Percentiles rank a stretch among this genome's conserved stretches.
Conservation (phyloP, 352 stramenopile genomes). For the Globisporangium splendens region DNA sequence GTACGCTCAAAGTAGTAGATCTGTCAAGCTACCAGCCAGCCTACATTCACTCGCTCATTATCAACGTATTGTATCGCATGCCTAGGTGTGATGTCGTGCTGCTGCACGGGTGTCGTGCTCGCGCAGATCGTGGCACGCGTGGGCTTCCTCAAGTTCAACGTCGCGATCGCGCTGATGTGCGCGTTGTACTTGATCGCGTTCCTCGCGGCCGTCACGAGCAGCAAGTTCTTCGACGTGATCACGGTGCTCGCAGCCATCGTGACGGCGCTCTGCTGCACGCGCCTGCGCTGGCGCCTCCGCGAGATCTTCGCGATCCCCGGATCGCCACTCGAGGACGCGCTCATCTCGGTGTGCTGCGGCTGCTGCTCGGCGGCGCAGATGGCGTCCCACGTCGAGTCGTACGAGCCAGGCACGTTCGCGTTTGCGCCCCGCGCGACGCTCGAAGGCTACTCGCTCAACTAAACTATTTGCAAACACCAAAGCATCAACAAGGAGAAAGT, state of each 20-base stretch:
- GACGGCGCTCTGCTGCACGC: constrained; percentile 33
- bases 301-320: constrained; percentile 62
- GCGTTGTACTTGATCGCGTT: constrained; percentile 51
- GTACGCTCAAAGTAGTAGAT: constrained; percentile 19
- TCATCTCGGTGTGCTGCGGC: constrained; percentile 51
- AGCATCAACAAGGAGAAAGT: too few relatives aligned
- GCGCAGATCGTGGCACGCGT: constrained; percentile 61
- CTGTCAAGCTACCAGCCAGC: too few relatives aligned
- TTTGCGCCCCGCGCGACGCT: constrained; percentile 66
- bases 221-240: constrained; percentile 49
- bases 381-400: constrained; percentile 77
- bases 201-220: constrained; percentile 23
- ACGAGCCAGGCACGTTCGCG: constrained; percentile 55
- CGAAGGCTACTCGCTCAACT: constrained; percentile 55
- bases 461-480: constrained; percentile 9
- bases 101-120: constrained; percentile 54
- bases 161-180: constrained; percentile 46
- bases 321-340: constrained; percentile 44
- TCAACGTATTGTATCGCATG: neutral
- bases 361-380: constrained; percentile 80
- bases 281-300: constrained; percentile 59
- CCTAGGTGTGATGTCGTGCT: constrained; percentile 61
- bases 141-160: constrained; percentile 53
- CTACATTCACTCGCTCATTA: neutral
- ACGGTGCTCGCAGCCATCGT: constrained; percentile 36